These are phyloP conservation scores for Colletotrichum melonis DNA, from an alignment of 2,329 filamentous ascomycete genomes.

Conservation along the genomic window DNA sequence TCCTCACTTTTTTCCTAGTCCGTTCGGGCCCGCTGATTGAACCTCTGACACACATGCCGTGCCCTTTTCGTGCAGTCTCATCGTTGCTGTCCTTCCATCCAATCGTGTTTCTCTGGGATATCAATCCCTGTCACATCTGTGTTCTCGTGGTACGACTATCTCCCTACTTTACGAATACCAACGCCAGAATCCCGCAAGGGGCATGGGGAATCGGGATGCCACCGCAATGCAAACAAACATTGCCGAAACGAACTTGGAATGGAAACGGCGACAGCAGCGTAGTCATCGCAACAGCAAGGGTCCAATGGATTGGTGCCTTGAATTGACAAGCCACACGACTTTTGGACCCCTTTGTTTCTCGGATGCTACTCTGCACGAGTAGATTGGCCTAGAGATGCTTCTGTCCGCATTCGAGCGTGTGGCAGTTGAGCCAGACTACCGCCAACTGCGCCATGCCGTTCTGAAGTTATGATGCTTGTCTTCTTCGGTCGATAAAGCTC, in stretches of 20 bases:
- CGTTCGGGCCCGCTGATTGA: neutral
- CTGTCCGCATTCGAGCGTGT: neutral
- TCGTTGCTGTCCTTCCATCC: neutral
- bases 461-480: neutral
- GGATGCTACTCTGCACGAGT: neutral
- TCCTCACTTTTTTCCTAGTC: neutral
- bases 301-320: neutral
- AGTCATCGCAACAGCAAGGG: neutral
- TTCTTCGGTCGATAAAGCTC: neutral
- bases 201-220: neutral
- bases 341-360: slow-evolving; percentile 16
- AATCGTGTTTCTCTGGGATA: neutral
- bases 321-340: neutral
- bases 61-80: neutral
- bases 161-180: neutral
- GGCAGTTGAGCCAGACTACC: neutral
- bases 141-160: neutral
- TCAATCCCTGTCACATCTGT: neutral
- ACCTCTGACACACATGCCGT: neutral
- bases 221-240: neutral
- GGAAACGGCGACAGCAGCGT: neutral
- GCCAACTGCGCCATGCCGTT: neutral
- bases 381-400: neutral
- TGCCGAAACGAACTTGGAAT: neutral
- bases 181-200: neutral